These are phyloP conservation scores for Monosporascus sp. DNA, from an alignment of 2,329 filamentous ascomycete species.

Conservation along the genomic window DNA sequence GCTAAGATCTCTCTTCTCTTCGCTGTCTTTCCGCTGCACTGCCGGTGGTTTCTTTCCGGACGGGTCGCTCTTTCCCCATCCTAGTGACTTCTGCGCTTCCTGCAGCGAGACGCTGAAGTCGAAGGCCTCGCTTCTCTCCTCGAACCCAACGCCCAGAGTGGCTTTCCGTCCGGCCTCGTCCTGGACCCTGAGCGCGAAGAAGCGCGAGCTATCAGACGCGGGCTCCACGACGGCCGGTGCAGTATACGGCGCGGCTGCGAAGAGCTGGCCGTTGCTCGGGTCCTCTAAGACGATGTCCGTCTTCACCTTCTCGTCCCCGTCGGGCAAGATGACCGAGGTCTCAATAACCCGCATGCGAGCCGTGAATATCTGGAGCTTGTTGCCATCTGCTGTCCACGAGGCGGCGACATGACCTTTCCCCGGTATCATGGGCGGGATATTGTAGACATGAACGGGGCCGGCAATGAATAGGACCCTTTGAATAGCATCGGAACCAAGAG, in stretches of 20 bases:
- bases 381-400: conserved; percentile 67
- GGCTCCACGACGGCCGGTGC: conserved; percentile 64
- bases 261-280: conserved; percentile 64
- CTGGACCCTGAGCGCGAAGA: conserved; percentile 79
- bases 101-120: conserved; percentile 79
- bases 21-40: conserved; percentile 34
- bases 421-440: conserved; percentile 73
- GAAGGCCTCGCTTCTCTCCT: conserved; percentile 80
- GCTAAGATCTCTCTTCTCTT: conserved; percentile 70
- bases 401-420: conserved; percentile 76
- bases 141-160: conserved; percentile 78
- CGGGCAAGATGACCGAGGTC: conserved; percentile 52
- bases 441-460: conserved; percentile 75
- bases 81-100: conserved; percentile 68
- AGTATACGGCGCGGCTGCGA: conserved; percentile 79
- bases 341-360: conserved; percentile 75
- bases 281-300: conserved; percentile 79
- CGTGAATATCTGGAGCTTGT: conserved; percentile 76
- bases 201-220: conserved; percentile 72
- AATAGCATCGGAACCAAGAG: conserved; percentile 71
- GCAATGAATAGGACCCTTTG: conserved; percentile 79
- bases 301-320: conserved; percentile 53
- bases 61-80: conserved; percentile 45
- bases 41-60: conserved; percentile 30
- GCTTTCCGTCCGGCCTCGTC: conserved; percentile 73